phyloP scores from a whole-genome alignment of 2,329 filamentous ascomycete genomes.

The Ophiosphaerella herpotricha region DNA sequence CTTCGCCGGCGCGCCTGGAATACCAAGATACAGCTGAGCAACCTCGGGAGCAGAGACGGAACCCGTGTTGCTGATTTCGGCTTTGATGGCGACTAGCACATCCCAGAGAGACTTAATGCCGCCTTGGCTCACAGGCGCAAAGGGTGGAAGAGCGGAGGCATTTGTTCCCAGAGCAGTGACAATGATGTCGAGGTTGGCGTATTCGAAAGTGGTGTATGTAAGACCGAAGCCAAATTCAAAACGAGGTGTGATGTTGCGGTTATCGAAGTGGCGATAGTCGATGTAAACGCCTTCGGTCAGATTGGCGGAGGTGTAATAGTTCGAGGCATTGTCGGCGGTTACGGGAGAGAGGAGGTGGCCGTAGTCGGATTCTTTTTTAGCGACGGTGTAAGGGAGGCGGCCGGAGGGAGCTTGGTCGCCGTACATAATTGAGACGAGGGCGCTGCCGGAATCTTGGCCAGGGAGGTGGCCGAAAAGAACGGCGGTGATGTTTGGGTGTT shows the following conservation, averaged over 20 bases:
- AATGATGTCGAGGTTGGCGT: slow-evolving; percentile 34
- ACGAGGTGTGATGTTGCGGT: slow-evolving; percentile 64
- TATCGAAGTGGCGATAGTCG: slow-evolving; percentile 87
- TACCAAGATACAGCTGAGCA: too few relatives aligned
- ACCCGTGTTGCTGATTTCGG: too few relatives aligned
- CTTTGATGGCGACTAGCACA: too few relatives aligned
- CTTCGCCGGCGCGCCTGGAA: too few relatives aligned
- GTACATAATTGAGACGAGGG: slow-evolving; percentile 77
- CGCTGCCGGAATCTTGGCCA: slow-evolving; percentile 78
- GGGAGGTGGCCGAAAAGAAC: slow-evolving; percentile 81
- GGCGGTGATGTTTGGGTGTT: slow-evolving; percentile 76
- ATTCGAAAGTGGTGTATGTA: slow-evolving; percentile 73
- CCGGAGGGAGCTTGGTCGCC: slow-evolving; percentile 74
- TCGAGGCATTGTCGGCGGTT: slow-evolving; percentile 72
- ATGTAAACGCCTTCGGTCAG: slow-evolving; percentile 75
- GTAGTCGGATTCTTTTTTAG: slow-evolving; percentile 67
- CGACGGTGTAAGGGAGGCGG: slow-evolving; percentile 79
- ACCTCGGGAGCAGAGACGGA: too few relatives aligned
- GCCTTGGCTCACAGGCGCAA: too few relatives aligned
- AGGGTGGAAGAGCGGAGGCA: too few relatives aligned
- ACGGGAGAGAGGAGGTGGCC: slow-evolving; percentile 60
- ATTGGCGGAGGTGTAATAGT: slow-evolving; percentile 64
- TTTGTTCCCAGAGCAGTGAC: too few relatives aligned
- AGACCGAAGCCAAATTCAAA: slow-evolving; percentile 85
- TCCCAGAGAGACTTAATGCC: too few relatives aligned